phyloP scores from a whole-genome alignment of 1,284 basidiomycete genomes.

The Sporisorium exsertum region DNA sequence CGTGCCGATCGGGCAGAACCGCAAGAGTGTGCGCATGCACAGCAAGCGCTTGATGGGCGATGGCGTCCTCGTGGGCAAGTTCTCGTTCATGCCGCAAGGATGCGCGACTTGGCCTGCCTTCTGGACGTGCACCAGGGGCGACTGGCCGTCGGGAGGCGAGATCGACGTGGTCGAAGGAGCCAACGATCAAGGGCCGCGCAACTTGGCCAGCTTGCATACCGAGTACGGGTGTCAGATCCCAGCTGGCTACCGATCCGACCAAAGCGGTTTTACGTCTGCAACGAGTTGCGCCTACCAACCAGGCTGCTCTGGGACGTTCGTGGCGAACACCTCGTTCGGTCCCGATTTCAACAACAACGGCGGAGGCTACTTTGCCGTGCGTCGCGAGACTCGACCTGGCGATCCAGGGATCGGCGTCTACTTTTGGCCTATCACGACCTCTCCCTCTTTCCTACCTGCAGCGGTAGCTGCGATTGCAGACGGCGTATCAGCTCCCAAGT shows the following conservation, averaged over 20 bases:
- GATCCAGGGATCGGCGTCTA: constrained; percentile 53
- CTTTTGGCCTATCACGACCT: constrained; percentile 51
- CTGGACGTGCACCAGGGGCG: constrained; percentile 52
- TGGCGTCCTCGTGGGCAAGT: constrained; percentile 49
- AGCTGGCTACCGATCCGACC: constrained; percentile 16
- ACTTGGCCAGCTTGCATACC: constrained; percentile 56
- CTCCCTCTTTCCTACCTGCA: constrained; percentile 26
- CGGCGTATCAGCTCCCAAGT: constrained; percentile 38
- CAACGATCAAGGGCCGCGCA: constrained; percentile 51
- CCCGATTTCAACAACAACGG: constrained; percentile 49
- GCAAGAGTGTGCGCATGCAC: constrained; percentile 47
- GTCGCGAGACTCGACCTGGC: constrained; percentile 49
- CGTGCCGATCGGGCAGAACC: constrained; percentile 22
- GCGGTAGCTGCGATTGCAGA: constrained; percentile 38
- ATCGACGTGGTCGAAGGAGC: constrained; percentile 62
- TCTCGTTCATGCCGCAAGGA: constrained; percentile 46
- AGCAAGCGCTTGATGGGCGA: constrained; percentile 47
- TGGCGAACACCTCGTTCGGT: constrained; percentile 40
- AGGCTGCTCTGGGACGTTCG: constrained; percentile 53
- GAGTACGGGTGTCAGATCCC: constrained; percentile 41
- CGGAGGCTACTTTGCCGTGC: constrained; percentile 58
- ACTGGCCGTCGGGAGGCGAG: constrained; percentile 58
- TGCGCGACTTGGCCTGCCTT: constrained; percentile 65
- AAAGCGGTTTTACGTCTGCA: constrained; percentile 29
- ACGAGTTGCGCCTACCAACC: constrained; percentile 57